Evolutionary conservation across 75 land plant genomes (phyloP).

Genomic region (Cryptomeria japonica): DNA sequence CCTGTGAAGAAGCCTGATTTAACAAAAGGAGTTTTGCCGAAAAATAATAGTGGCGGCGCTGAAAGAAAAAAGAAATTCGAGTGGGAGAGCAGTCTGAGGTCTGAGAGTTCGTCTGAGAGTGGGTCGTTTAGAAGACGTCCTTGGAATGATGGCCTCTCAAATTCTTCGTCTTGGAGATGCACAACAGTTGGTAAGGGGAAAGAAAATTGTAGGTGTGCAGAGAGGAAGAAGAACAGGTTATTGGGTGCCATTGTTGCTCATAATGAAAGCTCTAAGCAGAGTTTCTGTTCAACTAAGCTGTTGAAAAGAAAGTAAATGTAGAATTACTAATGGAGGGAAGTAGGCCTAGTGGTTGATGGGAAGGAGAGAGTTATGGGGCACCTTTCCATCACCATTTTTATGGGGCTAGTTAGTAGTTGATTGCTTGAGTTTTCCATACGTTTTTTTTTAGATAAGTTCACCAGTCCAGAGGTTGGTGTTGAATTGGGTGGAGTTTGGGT

Average conservation of each 20-base stretch:
- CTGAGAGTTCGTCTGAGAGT: neutral
- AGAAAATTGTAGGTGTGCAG: neutral
- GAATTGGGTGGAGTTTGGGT: no score
- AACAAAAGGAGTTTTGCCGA: no score
- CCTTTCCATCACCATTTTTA: no score
- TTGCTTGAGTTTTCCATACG: no score
- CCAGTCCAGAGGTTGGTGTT: no score
- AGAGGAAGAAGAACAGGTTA: neutral
- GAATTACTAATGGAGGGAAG: no score
- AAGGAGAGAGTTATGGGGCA: no score
- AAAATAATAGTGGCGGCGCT: neutral
- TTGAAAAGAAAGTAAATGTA: no score
- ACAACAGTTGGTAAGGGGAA: neutral
- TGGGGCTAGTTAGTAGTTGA: no score
- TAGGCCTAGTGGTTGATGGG: no score
- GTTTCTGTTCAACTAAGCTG: neutral
- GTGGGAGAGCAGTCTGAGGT: neutral
- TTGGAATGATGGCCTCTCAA: neutral
- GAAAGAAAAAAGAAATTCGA: neutral
- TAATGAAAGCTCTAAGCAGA: neutral
- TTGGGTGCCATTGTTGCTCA: no score
- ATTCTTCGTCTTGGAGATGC: neutral
- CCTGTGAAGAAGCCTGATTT: neutral
- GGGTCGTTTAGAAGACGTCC: neutral
- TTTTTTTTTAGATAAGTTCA: no score